These are phyloP conservation scores for Candida glucosophila DNA, from an alignment of 1,139 yeast species.

Conservation along the genomic window DNA sequence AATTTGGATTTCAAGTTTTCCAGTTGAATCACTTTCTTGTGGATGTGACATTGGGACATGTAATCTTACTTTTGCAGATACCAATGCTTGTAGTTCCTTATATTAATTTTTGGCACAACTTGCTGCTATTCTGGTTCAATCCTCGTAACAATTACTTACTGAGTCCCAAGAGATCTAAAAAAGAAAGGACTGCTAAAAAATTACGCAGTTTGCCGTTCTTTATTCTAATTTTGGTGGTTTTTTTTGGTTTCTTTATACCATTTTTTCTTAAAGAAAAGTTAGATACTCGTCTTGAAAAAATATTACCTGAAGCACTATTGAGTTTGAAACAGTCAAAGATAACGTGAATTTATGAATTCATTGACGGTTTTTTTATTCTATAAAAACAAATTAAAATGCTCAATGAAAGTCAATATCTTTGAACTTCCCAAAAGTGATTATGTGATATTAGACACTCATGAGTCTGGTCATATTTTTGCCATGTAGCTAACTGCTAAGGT, in stretches of 20 bases:
- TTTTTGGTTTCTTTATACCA: constrained; percentile 18
- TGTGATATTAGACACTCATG: no score
- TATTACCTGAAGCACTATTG: no score
- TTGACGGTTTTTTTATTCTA: no score
- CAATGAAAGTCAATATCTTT: no score
- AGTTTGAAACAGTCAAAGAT: no score
- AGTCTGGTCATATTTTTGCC: no score
- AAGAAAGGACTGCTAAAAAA: constrained; percentile 20
- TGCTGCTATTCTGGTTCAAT: constrained; percentile 72
- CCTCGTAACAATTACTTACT: constrained; percentile 59
- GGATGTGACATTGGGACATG: constrained; percentile 46
- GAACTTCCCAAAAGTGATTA: no score
- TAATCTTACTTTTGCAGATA: constrained; percentile 39
- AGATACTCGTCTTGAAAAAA: no score
- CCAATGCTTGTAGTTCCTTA: constrained; percentile 50
- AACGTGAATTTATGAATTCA: no score
- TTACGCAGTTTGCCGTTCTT: constrained; percentile 29
- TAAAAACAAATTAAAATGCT: no score
- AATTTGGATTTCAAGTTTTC: constrained; percentile 42
- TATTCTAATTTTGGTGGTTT: constrained; percentile 28
- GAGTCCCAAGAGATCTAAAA: constrained; percentile 29
- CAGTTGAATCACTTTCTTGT: constrained; percentile 49
- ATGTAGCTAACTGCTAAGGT: no score
- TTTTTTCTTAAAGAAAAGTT: background rate
- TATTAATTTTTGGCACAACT: constrained; percentile 68